Evolutionary conservation across 2,329 filamentous ascomycete species (phyloP), one percentile per base, ranked within the genome.

Genomic region (Colletotrichum gloeosporioides): DNA sequence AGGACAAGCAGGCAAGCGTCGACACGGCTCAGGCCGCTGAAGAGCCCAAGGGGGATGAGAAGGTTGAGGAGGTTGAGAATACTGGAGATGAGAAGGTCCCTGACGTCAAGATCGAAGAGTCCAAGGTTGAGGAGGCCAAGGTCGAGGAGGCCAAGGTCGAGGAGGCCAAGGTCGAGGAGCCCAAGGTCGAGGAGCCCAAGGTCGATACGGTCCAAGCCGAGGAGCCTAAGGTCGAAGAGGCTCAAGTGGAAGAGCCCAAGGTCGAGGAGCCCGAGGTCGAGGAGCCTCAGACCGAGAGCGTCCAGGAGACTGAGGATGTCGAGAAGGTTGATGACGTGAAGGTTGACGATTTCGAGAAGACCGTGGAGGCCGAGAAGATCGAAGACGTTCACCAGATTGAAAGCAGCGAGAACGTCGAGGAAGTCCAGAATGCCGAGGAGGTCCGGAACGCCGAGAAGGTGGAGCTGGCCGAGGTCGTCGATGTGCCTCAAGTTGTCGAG

Each of bases 181-280:
- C 39, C 1, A 1, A 44, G 5, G 39, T 5, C 0, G 36, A 16
- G 1, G 36, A 39, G 8, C 2, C 39, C 5, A 6, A n/a, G 18
- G 9, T 44, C 1, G 32, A 34, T 12, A 12, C 13, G 12, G 4
- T 12, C 12, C 10, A 34, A 15, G 32, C 13, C 9, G 16, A 44
- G 2, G 39, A n/a, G 39, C 4, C 18, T 4, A 44, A 44, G 39
- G 18, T 34, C 32, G 32, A 32, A 9, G 31, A 32, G 31, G 8
- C 31, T 32, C 31, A 32, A 9, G 9, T 9, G 7, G 32, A 36
- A 8, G 36, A 39, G 15, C 15, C 8, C 16, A 18, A 39, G 8
- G 36, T 2, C 0, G 36, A 39, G 3, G 36, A 16, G 36, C 15
- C 15, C 15, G 2, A 39, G 36, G 36, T 18, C 36, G 16, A 18